A percentile compares a stretch with the other conserved stretches of the same genome.
These are phyloP conservation scores for Lanmaoa rubissima DNA, from an alignment of 768 basidiomycete species.

Conservation along the genomic window DNA sequence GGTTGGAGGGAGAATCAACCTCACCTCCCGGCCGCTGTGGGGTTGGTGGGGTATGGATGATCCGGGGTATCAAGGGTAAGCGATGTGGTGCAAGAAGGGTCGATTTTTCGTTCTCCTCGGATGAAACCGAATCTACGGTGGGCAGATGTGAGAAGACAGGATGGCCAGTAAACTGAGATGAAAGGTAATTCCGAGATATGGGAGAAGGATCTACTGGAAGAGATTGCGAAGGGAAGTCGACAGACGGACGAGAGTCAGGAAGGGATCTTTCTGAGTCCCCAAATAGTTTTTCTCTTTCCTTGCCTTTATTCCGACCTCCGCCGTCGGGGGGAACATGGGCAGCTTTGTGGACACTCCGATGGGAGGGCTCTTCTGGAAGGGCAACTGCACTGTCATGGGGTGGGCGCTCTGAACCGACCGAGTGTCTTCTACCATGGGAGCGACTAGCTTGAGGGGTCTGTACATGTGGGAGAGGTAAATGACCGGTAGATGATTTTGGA, in stretches of 20 bases:
- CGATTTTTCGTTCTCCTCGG: constrained; percentile 25
- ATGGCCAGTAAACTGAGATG: constrained; percentile 10
- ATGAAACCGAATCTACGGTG: constrained; percentile 27
- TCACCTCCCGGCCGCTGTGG: constrained; percentile 29
- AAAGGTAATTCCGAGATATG: constrained; percentile 11
- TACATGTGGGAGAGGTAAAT: constrained; percentile 27
- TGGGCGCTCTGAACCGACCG: constrained; percentile 29
- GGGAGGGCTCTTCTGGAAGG: constrained; percentile 27
- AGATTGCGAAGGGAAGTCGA: constrained; percentile 22
- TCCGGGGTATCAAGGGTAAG: constrained; percentile 28
- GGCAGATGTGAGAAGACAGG: constrained; percentile 15
- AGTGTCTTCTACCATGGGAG: constrained; percentile 28
- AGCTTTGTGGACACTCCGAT: constrained; percentile 11
- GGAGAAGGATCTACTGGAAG: constrained; percentile 19
- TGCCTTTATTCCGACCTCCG: constrained; percentile 26
- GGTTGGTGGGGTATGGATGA: constrained; percentile 38
- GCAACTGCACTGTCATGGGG: constrained; percentile 36
- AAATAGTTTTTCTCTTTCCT: constrained; percentile 19
- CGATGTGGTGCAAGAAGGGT: constrained; percentile 31
- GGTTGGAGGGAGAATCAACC: constrained; percentile 4
- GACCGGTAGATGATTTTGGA: constrained; percentile 29
- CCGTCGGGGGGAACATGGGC: constrained; percentile 10
- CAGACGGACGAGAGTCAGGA: constrained; percentile 12
- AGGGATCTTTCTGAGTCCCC: constrained; percentile 2
- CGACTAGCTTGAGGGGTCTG: constrained; percentile 14